phyloP scores from a whole-genome alignment of 2,329 filamentous ascomycete species.

The Samsoniella hepiali region DNA sequence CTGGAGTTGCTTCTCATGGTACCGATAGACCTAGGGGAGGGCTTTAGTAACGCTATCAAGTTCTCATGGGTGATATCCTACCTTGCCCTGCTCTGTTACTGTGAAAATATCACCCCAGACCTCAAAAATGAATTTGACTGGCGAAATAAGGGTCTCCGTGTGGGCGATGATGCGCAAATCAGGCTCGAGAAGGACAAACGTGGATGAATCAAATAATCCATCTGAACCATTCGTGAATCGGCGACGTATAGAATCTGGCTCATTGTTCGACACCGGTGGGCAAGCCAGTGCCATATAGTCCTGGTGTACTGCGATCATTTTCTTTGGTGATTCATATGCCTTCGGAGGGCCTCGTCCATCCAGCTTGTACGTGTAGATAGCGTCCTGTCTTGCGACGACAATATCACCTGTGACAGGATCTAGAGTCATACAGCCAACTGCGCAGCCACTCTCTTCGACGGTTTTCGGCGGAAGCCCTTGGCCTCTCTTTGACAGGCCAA shows the following conservation, averaged over 20 bases:
- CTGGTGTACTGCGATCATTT: constrained; percentile 70
- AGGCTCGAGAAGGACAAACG: constrained; percentile 87
- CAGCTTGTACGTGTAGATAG: constrained; percentile 86
- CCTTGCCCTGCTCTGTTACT: constrained; percentile 89
- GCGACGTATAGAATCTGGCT: constrained; percentile 61
- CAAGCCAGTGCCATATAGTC: constrained; percentile 88
- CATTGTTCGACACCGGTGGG: constrained; percentile 59
- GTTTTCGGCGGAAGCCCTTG: constrained; percentile 86
- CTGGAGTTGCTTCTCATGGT: constrained; percentile 85
- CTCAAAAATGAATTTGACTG: constrained; percentile 74
- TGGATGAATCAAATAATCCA: constrained; percentile 80
- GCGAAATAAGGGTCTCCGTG: constrained; percentile 77
- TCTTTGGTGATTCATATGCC: constrained; percentile 90
- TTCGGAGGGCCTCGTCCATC: constrained; percentile 84
- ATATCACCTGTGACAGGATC: constrained; percentile 79
- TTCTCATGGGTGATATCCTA: constrained; percentile 34
- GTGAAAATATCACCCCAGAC: constrained; percentile 92
- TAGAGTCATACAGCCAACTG: constrained; percentile 90
- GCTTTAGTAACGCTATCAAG: neutral
- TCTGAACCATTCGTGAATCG: constrained; percentile 74
- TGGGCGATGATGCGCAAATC: constrained; percentile 88
- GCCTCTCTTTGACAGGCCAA: constrained; percentile 82
- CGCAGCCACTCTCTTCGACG: constrained; percentile 85
- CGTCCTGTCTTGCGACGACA: constrained; percentile 90
- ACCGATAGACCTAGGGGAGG: constrained; percentile 65